These are phyloP conservation scores for Xerocomellus dryophilus DNA, from an alignment of 768 basidiomycete genomes.

Conservation along the genomic window DNA sequence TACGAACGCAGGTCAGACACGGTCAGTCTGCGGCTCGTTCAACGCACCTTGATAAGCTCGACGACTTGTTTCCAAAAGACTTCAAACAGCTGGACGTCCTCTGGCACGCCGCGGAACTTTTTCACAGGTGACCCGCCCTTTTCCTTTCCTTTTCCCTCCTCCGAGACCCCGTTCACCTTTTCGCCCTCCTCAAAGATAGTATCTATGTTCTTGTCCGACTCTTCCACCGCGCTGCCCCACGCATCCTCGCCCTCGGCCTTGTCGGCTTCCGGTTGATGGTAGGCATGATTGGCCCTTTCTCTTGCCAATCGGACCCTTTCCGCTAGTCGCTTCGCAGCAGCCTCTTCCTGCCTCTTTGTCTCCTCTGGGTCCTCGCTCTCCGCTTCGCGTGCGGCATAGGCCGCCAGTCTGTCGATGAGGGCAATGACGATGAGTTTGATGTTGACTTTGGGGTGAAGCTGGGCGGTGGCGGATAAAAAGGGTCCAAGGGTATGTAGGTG, in stretches of 20 bases:
- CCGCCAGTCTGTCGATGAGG: slow-evolving; percentile 91
- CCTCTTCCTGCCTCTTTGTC: slow-evolving; percentile 89
- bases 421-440: slow-evolving; percentile 99
- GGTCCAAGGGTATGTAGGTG: slow-evolving; percentile 94
- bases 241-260: slow-evolving; percentile 24
- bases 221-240: slow-evolving; percentile 24
- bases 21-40: not conserved
- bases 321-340: slow-evolving; percentile 81
- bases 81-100: slow-evolving; percentile 93
- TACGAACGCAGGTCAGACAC: slow-evolving; percentile 30
- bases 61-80: slow-evolving; percentile 99
- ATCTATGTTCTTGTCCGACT: slow-evolving; percentile 19
- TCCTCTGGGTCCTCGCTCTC: slow-evolving; percentile 96
- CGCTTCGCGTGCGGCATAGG: slow-evolving; percentile 95
- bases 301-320: slow-evolving; percentile 81
- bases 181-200: not conserved
- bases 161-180: slow-evolving; percentile 21
- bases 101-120: slow-evolving; percentile 94
- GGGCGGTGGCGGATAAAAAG: slow-evolving; percentile 94
- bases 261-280: slow-evolving; percentile 30
- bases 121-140: slow-evolving; percentile 55
- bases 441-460: slow-evolving; percentile 96
- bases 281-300: slow-evolving; percentile 53
- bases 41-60: slow-evolving; percentile 87
- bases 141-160: slow-evolving; percentile 44